Evolutionary conservation across 148 eudicot genomes (phyloP).

Genomic region (Tetragonia tetragonoides): DNA sequence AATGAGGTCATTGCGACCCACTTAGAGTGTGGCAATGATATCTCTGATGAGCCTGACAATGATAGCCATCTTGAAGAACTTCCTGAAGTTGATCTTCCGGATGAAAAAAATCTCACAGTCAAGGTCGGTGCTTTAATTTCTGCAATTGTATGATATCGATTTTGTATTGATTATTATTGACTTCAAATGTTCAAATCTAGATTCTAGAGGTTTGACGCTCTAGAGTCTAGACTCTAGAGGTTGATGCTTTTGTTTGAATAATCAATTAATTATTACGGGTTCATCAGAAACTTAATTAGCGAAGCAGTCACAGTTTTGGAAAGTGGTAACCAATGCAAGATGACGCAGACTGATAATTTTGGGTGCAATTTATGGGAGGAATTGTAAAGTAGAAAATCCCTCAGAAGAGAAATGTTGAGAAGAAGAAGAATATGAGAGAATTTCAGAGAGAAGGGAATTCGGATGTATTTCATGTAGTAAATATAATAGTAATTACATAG

Average conservation of each 20-base stretch:
- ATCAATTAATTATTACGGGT: no score
- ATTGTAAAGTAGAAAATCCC: no score
- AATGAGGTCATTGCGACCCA: conserved; percentile 29
- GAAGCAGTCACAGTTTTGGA: no score
- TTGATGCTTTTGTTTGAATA: not conserved
- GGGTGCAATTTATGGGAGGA: no score
- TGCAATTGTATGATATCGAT: not conserved
- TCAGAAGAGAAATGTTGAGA: no score
- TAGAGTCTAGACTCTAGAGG: not conserved
- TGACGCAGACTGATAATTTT: no score
- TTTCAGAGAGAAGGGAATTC: no score
- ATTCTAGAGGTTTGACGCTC: not conserved
- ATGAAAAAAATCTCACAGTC: conserved; percentile 49
- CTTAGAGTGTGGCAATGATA: conserved; percentile 44
- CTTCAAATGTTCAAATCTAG: not conserved
- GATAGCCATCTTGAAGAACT: conserved; percentile 50
- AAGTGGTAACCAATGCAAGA: no score
- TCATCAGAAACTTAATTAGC: no score
- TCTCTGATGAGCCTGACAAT: conserved; percentile 36
- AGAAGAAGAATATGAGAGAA: no score
- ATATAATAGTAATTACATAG: no score
- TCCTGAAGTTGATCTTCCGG: conserved; percentile 52
- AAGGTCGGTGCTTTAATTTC: conserved; percentile 49
- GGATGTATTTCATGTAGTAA: no score
- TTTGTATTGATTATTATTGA: not conserved